phyloP scores from a whole-genome alignment of 345 rosid species.

The Euphorbia pulcherrima region DNA sequence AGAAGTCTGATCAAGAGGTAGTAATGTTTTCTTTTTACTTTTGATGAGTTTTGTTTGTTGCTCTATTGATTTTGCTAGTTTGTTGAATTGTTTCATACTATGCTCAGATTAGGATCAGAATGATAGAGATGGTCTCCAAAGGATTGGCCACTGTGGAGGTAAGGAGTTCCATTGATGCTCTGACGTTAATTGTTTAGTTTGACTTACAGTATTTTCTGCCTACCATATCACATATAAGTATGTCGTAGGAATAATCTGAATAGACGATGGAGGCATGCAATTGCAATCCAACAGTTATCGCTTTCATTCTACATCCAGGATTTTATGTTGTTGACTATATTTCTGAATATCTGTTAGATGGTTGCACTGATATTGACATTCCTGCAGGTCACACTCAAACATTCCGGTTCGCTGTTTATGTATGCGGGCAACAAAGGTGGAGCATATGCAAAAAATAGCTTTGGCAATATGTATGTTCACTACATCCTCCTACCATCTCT shows the following conservation, averaged over 20 bases:
- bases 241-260: background rate
- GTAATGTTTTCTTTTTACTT: background rate
- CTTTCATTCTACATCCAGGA: background rate
- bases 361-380: slow-evolving; percentile 18
- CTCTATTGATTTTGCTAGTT: background rate
- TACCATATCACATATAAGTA: background rate
- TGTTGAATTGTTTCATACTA: slow-evolving; percentile 7
- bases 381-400: slow-evolving; percentile 83
- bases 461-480: slow-evolving; percentile 73
- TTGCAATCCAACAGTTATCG: background rate
- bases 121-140: slow-evolving; percentile 86
- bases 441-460: slow-evolving; percentile 99
- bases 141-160: slow-evolving; percentile 90
- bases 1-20: slow-evolving; percentile 99
- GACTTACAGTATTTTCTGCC: background rate
- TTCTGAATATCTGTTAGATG: background rate
- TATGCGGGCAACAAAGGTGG: slow-evolving; percentile 88
- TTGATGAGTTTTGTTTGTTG: background rate
- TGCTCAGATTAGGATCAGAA: slow-evolving; percentile 69
- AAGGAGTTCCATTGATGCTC: slow-evolving; percentile 11
- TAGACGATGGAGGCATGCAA: background rate
- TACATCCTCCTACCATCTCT: background rate
- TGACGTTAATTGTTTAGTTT: background rate
- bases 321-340: background rate
- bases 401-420: slow-evolving; percentile 98